Evolutionary conservation across 23 red algal species (phyloP), one percentile per base, ranked within the genome.

Genomic region (Gracilaria domingensis): DNA sequence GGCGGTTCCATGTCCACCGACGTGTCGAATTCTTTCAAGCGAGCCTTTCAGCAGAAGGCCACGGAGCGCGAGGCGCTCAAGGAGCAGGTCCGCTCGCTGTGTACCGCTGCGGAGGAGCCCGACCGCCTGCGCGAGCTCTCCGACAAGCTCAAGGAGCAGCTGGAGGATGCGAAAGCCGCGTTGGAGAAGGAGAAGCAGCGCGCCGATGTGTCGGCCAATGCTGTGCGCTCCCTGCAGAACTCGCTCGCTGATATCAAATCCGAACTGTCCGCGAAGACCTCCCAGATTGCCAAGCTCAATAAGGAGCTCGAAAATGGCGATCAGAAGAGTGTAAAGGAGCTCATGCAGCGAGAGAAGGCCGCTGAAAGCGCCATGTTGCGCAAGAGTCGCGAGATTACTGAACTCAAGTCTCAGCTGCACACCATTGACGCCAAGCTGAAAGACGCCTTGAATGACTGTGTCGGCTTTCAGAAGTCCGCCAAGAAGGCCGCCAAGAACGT

Each of bases 281-380:
- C 69, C n/a, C 51, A 89, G 61, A 48, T 89, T 59, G 86, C 50
- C 8, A 70, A 66, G 21, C 61, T 89, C 32, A 89, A 80, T 37
- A 89, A 79, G 44, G 86, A 89, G 86, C 53, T 89, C 14, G 86
- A 89, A 44, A 80, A 44, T 39, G 86, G 74, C 30, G 86, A 89
- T 80, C 50, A 75, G 70, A 89, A 89, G 74, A 80, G 74, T 66
- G 86, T 89, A 8, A 65, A 80, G 53, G 86, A 89, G 25, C 51
- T 89, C 62, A 78, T 89, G 70, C 50, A 78, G 72, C 23, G 86
- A 51, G 86, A 89, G 32, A 89, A 89, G 72, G 86, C 86, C 36
- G 86, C 86, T 16, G 86, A 89, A 25, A 89, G 86, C 34, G 86
- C 86, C 51, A 79, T 89, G 86, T 80, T 89, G 57, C 58, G 86